Percentiles rank a stretch among this genome's conserved stretches.
Conservation (phyloP, 2,329 filamentous ascomycete species). For the Aureobasidium musti region DNA sequence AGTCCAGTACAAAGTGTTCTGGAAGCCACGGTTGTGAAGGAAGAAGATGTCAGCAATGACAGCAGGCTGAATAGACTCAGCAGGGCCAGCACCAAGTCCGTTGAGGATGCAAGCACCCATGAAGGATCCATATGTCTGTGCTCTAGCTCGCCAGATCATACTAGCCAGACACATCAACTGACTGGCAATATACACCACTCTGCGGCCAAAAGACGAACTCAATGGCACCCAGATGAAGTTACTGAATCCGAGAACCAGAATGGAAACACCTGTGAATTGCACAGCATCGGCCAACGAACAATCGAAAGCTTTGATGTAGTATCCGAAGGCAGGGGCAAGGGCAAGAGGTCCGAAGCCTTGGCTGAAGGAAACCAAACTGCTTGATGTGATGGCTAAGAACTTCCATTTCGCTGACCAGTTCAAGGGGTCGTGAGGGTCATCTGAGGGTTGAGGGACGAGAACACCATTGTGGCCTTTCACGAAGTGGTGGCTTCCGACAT, state of each 20-base stretch:
- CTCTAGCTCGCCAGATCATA: conserved; percentile 60
- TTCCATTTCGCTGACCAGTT: conserved; percentile 56
- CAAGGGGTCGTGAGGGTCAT: conserved; percentile 50
- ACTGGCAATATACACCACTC: conserved; percentile 57
- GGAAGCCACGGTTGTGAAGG: conserved; percentile 64
- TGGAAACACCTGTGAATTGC: conserved; percentile 59
- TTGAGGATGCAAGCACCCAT: conserved; percentile 64
- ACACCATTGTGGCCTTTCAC: conserved; percentile 57
- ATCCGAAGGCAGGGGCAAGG: conserved; percentile 61
- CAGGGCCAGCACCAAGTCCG: conserved; percentile 63
- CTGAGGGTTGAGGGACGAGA: conserved; percentile 56
- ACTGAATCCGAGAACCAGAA: conserved; percentile 60
- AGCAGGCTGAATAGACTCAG: conserved; percentile 63
- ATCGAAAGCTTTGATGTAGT: conserved; percentile 59
- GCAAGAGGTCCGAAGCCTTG: conserved; percentile 59
- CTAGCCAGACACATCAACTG: conserved; percentile 56
- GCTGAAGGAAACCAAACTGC: conserved; percentile 53
- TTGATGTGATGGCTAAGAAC: conserved; percentile 50
- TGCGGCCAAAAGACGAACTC: conserved; percentile 57
- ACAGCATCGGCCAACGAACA: conserved; percentile 56
- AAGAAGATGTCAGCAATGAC: conserved; percentile 68
- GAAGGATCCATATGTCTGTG: conserved; percentile 61
- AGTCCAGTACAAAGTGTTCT: conserved; percentile 62
- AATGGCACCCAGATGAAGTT: conserved; percentile 59
- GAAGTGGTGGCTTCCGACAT: conserved; percentile 65